These are phyloP conservation scores for Gleditsia sinensis DNA, from an alignment of 306 rosid genomes.

Conservation along the genomic window DNA sequence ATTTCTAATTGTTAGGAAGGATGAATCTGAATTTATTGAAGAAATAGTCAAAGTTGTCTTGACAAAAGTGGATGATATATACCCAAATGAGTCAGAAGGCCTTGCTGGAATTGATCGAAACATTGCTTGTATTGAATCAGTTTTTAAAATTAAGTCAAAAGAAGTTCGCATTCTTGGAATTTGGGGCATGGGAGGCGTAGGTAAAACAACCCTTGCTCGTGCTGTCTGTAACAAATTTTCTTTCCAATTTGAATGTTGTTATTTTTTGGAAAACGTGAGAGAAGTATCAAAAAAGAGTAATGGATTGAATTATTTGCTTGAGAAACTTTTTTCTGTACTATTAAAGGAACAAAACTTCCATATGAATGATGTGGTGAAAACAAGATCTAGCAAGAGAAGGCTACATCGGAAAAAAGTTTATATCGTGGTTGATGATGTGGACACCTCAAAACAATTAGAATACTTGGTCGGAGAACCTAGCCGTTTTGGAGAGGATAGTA, in stretches of 20 bases:
- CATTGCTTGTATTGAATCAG: not conserved
- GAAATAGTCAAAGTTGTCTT: constrained; percentile 1
- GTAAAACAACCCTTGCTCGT: not conserved
- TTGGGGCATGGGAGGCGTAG: too few species aligned
- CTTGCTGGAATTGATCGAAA: constrained; percentile 25
- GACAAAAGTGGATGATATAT: not conserved
- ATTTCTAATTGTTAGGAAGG: too few species aligned
- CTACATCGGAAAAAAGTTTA: constrained; percentile 11
- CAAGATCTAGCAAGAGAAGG: too few species aligned
- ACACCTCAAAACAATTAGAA: not conserved
- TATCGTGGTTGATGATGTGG: constrained; percentile 31
- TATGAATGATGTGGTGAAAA: too few species aligned
- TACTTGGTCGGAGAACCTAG: not conserved
- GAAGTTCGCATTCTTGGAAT: constrained; percentile 14
- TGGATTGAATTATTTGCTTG: not conserved
- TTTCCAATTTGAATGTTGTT: constrained; percentile 28
- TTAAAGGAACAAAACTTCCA: too few species aligned
- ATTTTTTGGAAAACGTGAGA: constrained; percentile 15
- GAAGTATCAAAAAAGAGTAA: not conserved
- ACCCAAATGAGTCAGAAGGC: too few species aligned
- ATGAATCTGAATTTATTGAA: constrained; percentile 18
- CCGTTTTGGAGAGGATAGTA: not conserved
- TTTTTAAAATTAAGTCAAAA: not conserved
- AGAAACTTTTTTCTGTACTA: too few species aligned
- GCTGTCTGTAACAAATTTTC: constrained; percentile 20